Base-by-base conservation (phyloP, 2,329 filamentous ascomycete genomes). In the Ophidiomyces ophidiicola region DNA sequence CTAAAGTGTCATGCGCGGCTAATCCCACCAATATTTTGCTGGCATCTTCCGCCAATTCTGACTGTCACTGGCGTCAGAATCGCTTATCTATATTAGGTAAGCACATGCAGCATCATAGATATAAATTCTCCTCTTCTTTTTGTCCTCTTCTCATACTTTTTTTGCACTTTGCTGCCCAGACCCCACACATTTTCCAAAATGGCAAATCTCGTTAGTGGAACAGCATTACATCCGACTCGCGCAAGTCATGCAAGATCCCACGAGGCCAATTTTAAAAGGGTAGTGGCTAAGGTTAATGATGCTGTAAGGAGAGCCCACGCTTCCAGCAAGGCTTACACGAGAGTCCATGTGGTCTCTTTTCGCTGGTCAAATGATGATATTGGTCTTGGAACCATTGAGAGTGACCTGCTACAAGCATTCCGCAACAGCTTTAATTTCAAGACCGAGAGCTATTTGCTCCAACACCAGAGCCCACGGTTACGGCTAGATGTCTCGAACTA, bases 281-380 rank as follows among this genome's bases (percentile, higher is more conserved):
- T 28, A 11, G 36, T 43, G 10, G 21, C 32, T 6, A 18, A 17
- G 11, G 32, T 41, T 12, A 11, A 44, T 10, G 18, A 15, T 31
- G 42, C 38, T 5, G 32, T 44, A 8, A 20, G 32, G 26, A 24
- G 33, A n/a, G 31, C 42, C 12, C 38, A 23, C 3, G 11, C 19
- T 10, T 40, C 36, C 8, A 14, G 12, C 10, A 39, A 40, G 23
- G 35, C 35, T 23, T 43, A 43, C 23, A 20, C 11, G 3, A 25
- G 35, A 10, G 41, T 32, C 8, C 28, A 12, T 28, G 36, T 39
- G 11, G 5, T 41, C 14, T 39, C 36, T 3, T 31, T 43, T 6
- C 28, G 36, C 3, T 43, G 41, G 41, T 17, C 17, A 8, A 40
- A 43, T 24, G 41, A 43, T 31, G 41, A 43, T 18, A 14, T 43